Conservation (phyloP, 23 red algal species). For the Chondrus crispus region DNA sequence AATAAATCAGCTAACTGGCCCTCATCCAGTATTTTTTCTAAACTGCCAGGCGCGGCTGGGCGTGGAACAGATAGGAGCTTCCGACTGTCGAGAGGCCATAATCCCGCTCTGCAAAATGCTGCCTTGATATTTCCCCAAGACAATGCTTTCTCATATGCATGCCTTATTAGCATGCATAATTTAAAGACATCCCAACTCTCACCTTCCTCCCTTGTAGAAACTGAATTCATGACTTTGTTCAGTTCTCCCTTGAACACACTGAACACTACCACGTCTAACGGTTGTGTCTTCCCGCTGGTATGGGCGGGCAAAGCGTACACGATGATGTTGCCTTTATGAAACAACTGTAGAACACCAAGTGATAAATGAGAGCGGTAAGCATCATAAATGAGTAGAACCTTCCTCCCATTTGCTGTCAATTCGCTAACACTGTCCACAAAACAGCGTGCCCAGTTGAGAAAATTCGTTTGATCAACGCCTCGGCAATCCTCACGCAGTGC, state of each 20-base stretch:
- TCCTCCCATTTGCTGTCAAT: not conserved
- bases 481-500: not conserved
- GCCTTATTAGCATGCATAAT: not conserved
- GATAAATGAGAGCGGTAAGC: slow-evolving; percentile 30
- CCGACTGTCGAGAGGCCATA: not conserved
- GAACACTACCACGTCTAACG: slow-evolving; percentile 10
- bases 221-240: not conserved
- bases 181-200: not conserved
- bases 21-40: not conserved
- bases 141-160: not conserved
- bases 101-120: not conserved
- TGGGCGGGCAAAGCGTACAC: slow-evolving; percentile 25
- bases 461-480: not conserved
- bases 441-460: not conserved
- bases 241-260: not conserved
- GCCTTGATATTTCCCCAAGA: not conserved
- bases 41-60: not conserved
- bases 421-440: not conserved
- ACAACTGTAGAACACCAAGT: slow-evolving; percentile 29
- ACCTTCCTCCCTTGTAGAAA: not conserved
- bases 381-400: slow-evolving; percentile 37
- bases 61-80: not conserved
- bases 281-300: slow-evolving; percentile 4
- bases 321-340: not conserved
- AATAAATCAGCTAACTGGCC: not conserved